phyloP scores from a whole-genome alignment of 2,329 filamentous ascomycete species.

The Diaporthe destruens region DNA sequence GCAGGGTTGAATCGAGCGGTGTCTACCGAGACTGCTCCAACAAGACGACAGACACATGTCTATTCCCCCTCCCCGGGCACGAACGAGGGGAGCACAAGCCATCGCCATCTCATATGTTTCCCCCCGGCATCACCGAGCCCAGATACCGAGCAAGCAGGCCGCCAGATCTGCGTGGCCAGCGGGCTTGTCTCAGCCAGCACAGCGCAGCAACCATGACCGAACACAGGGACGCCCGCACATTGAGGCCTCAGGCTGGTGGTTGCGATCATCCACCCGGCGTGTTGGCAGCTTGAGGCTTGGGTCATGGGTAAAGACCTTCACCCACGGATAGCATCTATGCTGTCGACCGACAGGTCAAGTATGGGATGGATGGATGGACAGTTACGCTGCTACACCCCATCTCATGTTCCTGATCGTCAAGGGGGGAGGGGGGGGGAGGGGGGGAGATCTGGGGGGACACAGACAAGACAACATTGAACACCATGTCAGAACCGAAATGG shows the following conservation, averaged over 20 bases:
- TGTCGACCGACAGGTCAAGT: too few species aligned
- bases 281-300: too few species aligned
- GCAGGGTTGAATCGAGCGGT: too few species aligned
- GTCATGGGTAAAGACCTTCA: neutral
- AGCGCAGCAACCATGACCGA: neutral
- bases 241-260: neutral
- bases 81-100: neutral
- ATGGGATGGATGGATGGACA: too few species aligned
- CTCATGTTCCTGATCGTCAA: neutral
- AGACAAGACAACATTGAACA: too few species aligned
- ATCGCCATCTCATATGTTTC: neutral
- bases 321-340: neutral
- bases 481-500: neutral
- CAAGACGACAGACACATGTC: neutral
- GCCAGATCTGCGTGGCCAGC: neutral
- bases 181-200: neutral
- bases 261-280: too few species aligned
- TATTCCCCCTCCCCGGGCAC: too few species aligned
- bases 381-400: neutral
- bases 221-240: neutral
- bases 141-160: too few species aligned
- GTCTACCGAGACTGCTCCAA: too few species aligned
- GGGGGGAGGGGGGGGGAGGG: neutral
- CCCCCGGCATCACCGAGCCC: too few species aligned
- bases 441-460: too few species aligned